Evolutionary conservation across 2,329 filamentous ascomycete species (phyloP).

Genomic region (Arthrobotrys sinensis): DNA sequence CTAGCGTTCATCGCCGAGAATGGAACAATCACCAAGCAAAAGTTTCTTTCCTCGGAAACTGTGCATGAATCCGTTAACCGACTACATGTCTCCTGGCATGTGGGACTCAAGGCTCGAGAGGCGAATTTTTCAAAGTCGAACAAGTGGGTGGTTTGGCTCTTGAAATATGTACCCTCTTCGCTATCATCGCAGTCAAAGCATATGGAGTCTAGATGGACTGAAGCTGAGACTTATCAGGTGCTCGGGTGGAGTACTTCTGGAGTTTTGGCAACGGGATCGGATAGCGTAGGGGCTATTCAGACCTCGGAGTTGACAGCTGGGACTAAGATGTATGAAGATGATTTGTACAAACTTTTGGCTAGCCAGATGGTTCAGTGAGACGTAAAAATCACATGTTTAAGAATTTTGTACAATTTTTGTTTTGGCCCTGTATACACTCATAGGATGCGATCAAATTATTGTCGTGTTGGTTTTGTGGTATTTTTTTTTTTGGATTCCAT

Average conservation of each 20-base stretch:
- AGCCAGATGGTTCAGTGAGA: neutral
- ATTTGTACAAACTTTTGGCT: conserved; percentile 43
- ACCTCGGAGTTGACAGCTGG: conserved; percentile 41
- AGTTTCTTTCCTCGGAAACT: conserved; percentile 43
- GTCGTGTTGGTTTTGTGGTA: conserved; percentile 2
- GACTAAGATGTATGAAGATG: conserved; percentile 31
- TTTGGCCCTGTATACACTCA: neutral
- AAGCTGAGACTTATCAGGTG: conserved; percentile 47
- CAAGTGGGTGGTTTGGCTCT: conserved; percentile 49
- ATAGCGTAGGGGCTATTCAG: conserved; percentile 40
- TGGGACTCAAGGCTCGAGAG: conserved; percentile 28
- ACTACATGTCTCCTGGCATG: conserved; percentile 46
- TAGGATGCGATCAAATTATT: neutral
- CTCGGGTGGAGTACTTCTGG: conserved; percentile 50
- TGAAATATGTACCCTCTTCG: conserved; percentile 39
- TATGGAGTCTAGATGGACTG: conserved; percentile 30
- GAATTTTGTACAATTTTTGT: neutral
- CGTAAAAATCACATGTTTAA: neutral
- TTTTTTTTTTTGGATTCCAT: neutral
- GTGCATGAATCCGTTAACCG: conserved; percentile 44
- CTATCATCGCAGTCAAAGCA: conserved; percentile 33
- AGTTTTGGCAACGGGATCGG: conserved; percentile 47
- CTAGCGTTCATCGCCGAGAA: conserved; percentile 31
- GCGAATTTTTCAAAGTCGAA: conserved; percentile 44
- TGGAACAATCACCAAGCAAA: conserved; percentile 31